Evolutionary conservation across 176 grass and related monocot genomes (phyloP), one percentile per base, ranked within the genome.

Genomic region (Miscanthus lutarioriparius): DNA sequence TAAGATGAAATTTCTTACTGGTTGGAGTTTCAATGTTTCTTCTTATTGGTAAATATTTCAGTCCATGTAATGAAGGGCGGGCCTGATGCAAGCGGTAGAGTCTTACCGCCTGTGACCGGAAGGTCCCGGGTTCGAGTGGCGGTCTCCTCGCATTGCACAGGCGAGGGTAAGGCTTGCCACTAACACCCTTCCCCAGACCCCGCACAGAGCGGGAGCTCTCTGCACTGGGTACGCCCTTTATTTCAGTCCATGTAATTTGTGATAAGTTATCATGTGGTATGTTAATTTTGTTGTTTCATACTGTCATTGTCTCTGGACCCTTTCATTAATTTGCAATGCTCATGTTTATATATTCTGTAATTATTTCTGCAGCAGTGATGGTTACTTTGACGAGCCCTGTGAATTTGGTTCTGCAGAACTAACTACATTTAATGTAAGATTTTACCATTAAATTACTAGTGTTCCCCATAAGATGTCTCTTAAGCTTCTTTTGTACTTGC

Each of bases 371-470:
- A 84, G 80, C 72, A 73, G 36, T 36, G 72, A 90, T 84, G 84
- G 14, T 20, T 80, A 90, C 51, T 90, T 87, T 3, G 51, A 83
- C 3, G 75, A 87, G 10, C 80, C 91, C 64, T 88, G 33, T 75
- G 80, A 93, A 82, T 73, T 93, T 81, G 80, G 85, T 76, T 71
- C 81, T 70, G 76, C 75, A 76, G 88, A 95, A 86, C 83, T 69
- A 75, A 72, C 43, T 72, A 86, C 78, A 73, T 58, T 85, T 64
- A 82, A 90, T 88, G 93, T 98, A 95, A 93, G 91, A 75, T 82
- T 88, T 6, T 45, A 82, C 17, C 73, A 82, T 74, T 85, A 15
- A 85, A 43, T 75, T 92, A 75, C 43, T 61, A 63, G 19, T 62
- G 27, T 78, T 76, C 26, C 30, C 28, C 22, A n/a, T 70, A 28